Conservation (phyloP, 164 flowering plant species). For the Stephania japonica region DNA sequence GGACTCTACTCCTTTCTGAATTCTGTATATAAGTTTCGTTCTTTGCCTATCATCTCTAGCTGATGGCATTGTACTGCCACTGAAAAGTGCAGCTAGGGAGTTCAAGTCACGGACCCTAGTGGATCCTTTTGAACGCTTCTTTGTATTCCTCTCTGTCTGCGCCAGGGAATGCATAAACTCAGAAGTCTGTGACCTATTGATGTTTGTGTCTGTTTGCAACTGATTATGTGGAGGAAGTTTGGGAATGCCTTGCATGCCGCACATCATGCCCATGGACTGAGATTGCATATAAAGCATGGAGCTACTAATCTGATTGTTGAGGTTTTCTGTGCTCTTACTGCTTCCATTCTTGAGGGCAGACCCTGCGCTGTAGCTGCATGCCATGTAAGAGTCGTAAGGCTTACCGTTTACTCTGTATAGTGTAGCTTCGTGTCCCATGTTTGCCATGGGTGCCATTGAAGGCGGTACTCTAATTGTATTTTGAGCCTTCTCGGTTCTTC, state of each 20-base stretch:
- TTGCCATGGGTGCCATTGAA: neutral
- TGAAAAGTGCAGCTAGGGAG: conserved; percentile 23
- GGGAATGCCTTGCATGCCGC: neutral
- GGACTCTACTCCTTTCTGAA: conserved; percentile 28
- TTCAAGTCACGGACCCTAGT: conserved; percentile 26
- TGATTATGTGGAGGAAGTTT: conserved; percentile 4
- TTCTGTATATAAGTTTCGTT: conserved; percentile 13
- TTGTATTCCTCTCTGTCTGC: conserved; percentile 20
- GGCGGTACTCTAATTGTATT: conserved; percentile 14
- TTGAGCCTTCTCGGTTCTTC: conserved; percentile 41
- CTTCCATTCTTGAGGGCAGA: conserved; percentile 7
- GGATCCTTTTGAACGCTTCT: conserved; percentile 39
- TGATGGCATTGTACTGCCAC: conserved; percentile 14
- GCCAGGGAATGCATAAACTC: conserved; percentile 14
- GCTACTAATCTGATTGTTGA: conserved; percentile 1
- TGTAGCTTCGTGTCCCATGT: conserved; percentile 5
- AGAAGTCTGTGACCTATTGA: conserved; percentile 13
- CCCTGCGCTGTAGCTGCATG: conserved; percentile 8
- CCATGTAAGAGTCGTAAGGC: conserved; percentile 11
- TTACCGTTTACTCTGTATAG: conserved; percentile 10
- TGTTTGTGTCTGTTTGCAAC: neutral
- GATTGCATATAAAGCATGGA: neutral
- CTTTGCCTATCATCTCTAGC: conserved; percentile 8
- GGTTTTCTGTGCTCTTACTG: neutral
- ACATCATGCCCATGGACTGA: neutral